Percentiles rank a stretch among this genome's conserved stretches.
phyloP scores from a whole-genome alignment of 2,329 filamentous ascomycete genomes.

The Fusarium cyanostomum region DNA sequence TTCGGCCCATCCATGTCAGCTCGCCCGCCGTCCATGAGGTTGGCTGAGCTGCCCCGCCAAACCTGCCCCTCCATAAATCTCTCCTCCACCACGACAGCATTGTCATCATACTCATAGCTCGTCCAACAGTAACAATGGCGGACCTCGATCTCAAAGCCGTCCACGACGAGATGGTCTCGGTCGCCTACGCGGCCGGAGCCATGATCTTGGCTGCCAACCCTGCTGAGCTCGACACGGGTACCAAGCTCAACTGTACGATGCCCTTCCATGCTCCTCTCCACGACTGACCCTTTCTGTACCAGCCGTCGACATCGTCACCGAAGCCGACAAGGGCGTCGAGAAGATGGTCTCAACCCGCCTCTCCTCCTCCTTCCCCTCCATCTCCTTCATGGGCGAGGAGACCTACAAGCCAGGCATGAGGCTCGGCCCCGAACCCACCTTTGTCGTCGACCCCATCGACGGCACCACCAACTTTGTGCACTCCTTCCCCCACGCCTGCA shows the following conservation, averaged over 20 bases:
- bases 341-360: slow-evolving; percentile 66
- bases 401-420: slow-evolving; percentile 74
- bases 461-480: slow-evolving; percentile 84
- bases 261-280: background rate
- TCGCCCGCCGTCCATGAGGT: background rate
- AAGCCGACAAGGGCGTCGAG: slow-evolving; percentile 73
- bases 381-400: slow-evolving; percentile 78
- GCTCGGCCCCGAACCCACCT: slow-evolving; percentile 74
- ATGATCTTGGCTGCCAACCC: slow-evolving; percentile 72
- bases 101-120: slow-evolving; percentile 4
- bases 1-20: slow-evolving; percentile 26
- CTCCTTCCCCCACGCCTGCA: slow-evolving; percentile 76
- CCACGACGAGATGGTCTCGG: slow-evolving; percentile 66
- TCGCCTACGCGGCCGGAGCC: slow-evolving; percentile 70
- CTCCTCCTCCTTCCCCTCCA: slow-evolving; percentile 61
- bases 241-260: slow-evolving; percentile 71
- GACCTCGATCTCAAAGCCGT: slow-evolving; percentile 68
- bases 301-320: slow-evolving; percentile 76
- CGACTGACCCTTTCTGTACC: slow-evolving; percentile 9
- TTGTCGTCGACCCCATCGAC: slow-evolving; percentile 85
- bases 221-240: slow-evolving; percentile 64
- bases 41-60: slow-evolving; percentile 29
- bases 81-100: slow-evolving; percentile 1
- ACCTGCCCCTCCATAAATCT: slow-evolving; percentile 40
- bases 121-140: slow-evolving; percentile 54